A percentile compares a stretch with the other conserved stretches of the same genome.
Conservation (phyloP, 352 stramenopile species). For the Hyaloperonospora arabidopsidis region DNA sequence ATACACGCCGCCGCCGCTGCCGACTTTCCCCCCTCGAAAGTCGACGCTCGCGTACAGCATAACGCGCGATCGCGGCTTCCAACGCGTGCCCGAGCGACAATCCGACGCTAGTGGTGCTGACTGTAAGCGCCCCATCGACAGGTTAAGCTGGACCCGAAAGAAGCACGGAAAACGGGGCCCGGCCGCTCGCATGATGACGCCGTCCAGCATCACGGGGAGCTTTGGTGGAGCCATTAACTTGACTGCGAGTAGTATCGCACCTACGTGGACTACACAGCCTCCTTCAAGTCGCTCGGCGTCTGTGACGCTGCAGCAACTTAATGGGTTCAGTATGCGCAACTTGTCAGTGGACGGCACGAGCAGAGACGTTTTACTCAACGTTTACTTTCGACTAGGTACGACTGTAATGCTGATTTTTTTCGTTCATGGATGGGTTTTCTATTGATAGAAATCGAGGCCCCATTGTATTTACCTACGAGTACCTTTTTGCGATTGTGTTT, state of each 20-base stretch:
- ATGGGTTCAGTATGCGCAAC: slow-evolving; percentile 72
- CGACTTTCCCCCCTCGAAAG: slow-evolving; percentile 4
- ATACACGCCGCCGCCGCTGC: background rate
- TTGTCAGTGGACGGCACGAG: slow-evolving; percentile 42
- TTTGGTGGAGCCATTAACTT: slow-evolving; percentile 33
- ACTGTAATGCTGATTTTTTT: background rate
- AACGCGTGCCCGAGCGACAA: slow-evolving; percentile 10
- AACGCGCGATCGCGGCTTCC: slow-evolving; percentile 15
- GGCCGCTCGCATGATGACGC: slow-evolving; percentile 24
- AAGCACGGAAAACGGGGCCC: background rate
- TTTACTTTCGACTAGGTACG: slow-evolving; percentile 74
- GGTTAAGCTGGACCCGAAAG: background rate
- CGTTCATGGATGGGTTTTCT: too few species aligned
- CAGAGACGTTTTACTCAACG: slow-evolving; percentile 45
- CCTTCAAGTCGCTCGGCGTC: slow-evolving; percentile 22
- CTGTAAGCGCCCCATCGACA: background rate
- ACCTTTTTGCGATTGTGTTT: too few species aligned
- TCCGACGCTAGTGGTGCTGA: slow-evolving; percentile 2
- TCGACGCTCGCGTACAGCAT: background rate
- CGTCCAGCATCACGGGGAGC: slow-evolving; percentile 35
- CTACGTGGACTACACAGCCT: slow-evolving; percentile 22
- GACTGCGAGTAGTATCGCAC: slow-evolving; percentile 19
- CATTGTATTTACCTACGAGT: background rate
- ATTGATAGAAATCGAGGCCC: too few species aligned
- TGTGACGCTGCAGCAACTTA: slow-evolving; percentile 71